Evolutionary conservation across 495 filamentous ascomycete species (phyloP).

Genomic region (Talaromyces adpressus): DNA sequence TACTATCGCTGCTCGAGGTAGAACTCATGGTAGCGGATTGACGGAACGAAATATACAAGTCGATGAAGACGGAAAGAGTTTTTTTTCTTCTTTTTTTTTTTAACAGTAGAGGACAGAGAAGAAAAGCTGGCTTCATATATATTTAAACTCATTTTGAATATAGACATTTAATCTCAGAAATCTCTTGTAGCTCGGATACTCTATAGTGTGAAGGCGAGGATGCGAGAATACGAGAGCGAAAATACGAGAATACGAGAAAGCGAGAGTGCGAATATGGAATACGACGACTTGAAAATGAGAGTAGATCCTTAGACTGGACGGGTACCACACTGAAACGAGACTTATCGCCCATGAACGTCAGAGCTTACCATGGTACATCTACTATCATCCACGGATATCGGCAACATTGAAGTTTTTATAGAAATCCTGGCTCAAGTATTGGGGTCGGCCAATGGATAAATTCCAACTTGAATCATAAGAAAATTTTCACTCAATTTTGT

Average conservation of each 20-base stretch:
- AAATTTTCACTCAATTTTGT: too few relatives aligned
- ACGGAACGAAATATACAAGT: neutral
- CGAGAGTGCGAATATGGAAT: neutral
- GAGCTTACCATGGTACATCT: too few relatives aligned
- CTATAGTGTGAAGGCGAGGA: neutral
- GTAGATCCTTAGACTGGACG: neutral
- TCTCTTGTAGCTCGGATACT: neutral
- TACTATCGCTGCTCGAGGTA: conserved; percentile 1
- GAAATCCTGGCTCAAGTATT: too few relatives aligned
- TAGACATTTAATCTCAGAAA: neutral
- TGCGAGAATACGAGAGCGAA: neutral
- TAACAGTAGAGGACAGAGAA: neutral
- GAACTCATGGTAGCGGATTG: neutral
- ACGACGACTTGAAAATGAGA: neutral
- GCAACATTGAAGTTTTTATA: too few relatives aligned
- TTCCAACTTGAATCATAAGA: too few relatives aligned
- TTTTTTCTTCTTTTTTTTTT: too few relatives aligned
- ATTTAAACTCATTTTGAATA: neutral
- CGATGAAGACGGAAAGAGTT: neutral
- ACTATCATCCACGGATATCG: too few relatives aligned
- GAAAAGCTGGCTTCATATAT: neutral
- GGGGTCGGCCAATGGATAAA: too few relatives aligned
- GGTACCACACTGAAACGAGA: too few relatives aligned
- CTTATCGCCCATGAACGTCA: too few relatives aligned
- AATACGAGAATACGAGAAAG: neutral